These are phyloP conservation scores for Aethionema arabicum DNA, from an alignment of 345 rosid genomes.

Conservation along the genomic window DNA sequence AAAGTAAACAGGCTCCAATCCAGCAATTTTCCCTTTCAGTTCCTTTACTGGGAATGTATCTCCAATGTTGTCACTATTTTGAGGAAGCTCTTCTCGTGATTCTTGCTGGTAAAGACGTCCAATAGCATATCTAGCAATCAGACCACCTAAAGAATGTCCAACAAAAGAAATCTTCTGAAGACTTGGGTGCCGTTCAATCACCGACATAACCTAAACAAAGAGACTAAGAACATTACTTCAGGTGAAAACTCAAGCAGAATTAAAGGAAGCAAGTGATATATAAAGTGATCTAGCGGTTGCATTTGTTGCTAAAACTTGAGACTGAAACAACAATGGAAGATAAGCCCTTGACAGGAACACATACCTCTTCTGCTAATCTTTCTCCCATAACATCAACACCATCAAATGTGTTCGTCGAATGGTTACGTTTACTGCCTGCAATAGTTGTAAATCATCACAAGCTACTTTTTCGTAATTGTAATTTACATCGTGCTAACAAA, in stretches of 20 bases:
- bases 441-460: constrained; percentile 4
- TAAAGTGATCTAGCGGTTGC: neutral
- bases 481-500: constrained; percentile 5
- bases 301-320: no score
- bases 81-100: constrained; percentile 35
- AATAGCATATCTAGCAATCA: constrained; percentile 79
- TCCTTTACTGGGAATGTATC: constrained; percentile 39
- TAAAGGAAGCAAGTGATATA: constrained; percentile 15
- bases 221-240: neutral
- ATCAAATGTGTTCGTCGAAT: constrained; percentile 57
- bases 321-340: no score
- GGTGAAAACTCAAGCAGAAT: constrained; percentile 18
- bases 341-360: constrained; percentile 16
- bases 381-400: constrained; percentile 93
- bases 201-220: constrained; percentile 64
- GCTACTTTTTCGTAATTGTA: constrained; percentile 5
- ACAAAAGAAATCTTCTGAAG: constrained; percentile 73
- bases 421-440: constrained; percentile 77
- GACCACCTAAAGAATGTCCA: constrained; percentile 89
- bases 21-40: constrained; percentile 56
- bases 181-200: constrained; percentile 51
- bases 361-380: constrained; percentile 83
- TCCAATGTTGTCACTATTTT: constrained; percentile 38
- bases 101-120: constrained; percentile 63
- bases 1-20: constrained; percentile 76